phyloP scores from a whole-genome alignment of 345 rosid genomes.

The Physaria fendleri region DNA sequence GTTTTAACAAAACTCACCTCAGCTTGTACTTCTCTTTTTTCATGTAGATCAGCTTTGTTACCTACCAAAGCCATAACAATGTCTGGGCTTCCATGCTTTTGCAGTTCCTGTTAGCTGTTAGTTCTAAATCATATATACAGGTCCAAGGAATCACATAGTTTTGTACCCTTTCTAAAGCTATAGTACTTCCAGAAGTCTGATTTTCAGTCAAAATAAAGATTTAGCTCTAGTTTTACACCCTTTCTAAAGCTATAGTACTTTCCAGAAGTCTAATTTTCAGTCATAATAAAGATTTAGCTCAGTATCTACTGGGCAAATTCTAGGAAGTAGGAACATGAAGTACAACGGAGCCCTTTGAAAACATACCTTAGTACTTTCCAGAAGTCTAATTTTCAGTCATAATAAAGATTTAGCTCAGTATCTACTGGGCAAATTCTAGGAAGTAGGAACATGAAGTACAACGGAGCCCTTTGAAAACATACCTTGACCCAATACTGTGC shows the following conservation, averaged over 20 bases:
- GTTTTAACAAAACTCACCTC: conserved; percentile 44
- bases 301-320: not conserved
- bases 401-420: not conserved
- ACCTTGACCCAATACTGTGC: conserved; percentile 99
- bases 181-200: not conserved
- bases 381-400: not conserved
- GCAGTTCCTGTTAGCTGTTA: conserved; percentile 81
- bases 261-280: not conserved
- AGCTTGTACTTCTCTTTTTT: conserved; percentile 64
- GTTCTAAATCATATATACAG: too few relatives aligned
- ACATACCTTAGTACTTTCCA: conserved; percentile 45
- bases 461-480: not conserved
- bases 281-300: not conserved
- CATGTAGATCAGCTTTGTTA: conserved; percentile 94
- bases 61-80: conserved; percentile 97
- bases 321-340: not conserved
- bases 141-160: not conserved
- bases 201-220: not conserved
- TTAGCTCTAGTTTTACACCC: too few relatives aligned
- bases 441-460: not conserved
- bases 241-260: too few relatives aligned
- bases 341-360: not conserved
- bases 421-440: not conserved
- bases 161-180: not conserved
- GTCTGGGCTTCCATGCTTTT: conserved; percentile 94